Evolutionary conservation across 805 yeast genomes (phyloP), one percentile per base, ranked within the genome.

Genomic region (Suhomyces sp.): DNA sequence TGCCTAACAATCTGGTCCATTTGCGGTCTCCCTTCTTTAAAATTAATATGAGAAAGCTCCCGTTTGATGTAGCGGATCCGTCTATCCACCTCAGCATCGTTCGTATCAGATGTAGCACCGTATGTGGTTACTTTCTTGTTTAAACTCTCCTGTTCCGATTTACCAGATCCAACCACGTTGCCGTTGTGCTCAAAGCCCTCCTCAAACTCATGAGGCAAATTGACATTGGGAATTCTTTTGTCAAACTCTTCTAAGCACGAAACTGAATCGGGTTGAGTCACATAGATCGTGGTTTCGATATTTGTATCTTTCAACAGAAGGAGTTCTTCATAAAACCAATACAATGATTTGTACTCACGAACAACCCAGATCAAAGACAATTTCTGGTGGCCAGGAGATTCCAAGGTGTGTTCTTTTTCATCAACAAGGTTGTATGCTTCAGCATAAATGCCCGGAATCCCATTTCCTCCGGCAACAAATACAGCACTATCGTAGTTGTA

Each of bases 401-500:
- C 44, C 19, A 23, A 51, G 38, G 45, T 47, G 10, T 19, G 42
- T 19, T 38, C 24, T 22, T 24, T 41, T 8, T 19, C 23, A 9
- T 53, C 27, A 15, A 57, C 60, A 27, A 63, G 57, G 31, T 60
- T 60, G 12, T 52, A 35, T 1, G 60, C 81, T 52, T 81, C 75
- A 2, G 82, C 71, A 42, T 78, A 70, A 8, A 81, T 70, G 0
- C 84, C 86, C 0, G 89, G 82, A 60, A 84, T 76, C 9, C 89
- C 89, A 56, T 82, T 81, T 5, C 88, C 89, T 8, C 88, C 88
- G 3, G 86, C 85, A 42, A 84, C 65, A 44, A 83, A 74, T 6
- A 83, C 66, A 1, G 79, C 78, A 46, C 74, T 73, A 35, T 73
- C 73, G 59, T 78, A 82, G 19, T 74, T 70, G 46, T 72, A 72